Base-by-base conservation (phyloP, 768 basidiomycete species). In the Lactarius tabidus region DNA sequence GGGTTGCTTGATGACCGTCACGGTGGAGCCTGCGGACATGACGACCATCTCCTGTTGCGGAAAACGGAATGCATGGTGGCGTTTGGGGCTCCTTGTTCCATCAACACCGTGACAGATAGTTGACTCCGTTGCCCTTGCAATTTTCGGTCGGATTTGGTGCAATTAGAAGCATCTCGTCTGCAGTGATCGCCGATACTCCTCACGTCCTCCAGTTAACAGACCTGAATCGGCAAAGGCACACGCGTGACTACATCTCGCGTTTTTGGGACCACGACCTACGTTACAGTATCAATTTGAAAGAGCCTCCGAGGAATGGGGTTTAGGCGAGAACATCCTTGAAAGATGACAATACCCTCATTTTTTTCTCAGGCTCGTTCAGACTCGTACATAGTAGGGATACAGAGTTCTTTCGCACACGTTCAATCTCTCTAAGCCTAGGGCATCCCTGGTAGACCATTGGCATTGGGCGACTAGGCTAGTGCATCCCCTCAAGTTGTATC, bases 91-190 rank as follows among this genome's bases (percentile, higher is more conserved):
- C 15, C 33, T 33, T 51, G 26, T 14, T 51, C 48, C 48, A 51
- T 51, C 48, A 33, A 10, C 56, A 28, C 26, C 12, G 18, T 57
- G 56, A 51, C 48, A 51, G 48, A 6, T 57, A 17, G 33, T 57
- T 57, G 56, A n/a, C 38, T 57, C 26, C 56, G 29, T 33, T 33
- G 29, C 31, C 38, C 55, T n/a, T 57, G 56, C 38, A 57, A 57
- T 33, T 33, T 33, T 23, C 38, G 8, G 29, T n/a, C 31, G 31
- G 56, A 33, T 33, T 57, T 33, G 31, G 56, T 33, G 56, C 38
- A 33, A 33, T 57, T 33, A 33, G 56, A 39, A 39, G 29, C 20
- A 26, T 15, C 26, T 15, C 5, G 48, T 15, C 48, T 51, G n/a
- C n/a, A n/a, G n/a, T n/a, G 48, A 51, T 51, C 28, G 48, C 48